Base-by-base conservation (phyloP, 495 filamentous ascomycete genomes). In the Annulohypoxylon moriforme region DNA sequence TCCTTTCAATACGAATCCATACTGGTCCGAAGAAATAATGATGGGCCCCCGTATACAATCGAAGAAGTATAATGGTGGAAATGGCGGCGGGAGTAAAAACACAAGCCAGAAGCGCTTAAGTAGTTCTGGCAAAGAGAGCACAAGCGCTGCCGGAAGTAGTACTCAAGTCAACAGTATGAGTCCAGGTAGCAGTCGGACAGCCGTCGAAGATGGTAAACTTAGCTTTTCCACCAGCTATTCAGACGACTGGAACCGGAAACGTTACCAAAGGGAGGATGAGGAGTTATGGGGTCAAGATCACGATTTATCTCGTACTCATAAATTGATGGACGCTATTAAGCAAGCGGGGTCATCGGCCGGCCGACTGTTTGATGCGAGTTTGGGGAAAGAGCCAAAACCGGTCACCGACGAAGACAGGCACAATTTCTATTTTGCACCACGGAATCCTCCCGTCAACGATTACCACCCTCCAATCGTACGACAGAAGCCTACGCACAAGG, bases 381-480 rank as follows among this genome's bases (percentile, higher is more conserved):
- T 85, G 18, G 77, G 77, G 18, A 75, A 77, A 47, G 81, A 83
- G 36, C 57, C 67, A 24, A 81, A 78, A 60, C 62, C 66, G 7
- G 76, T 84, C 11, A 83, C 81, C 6, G 80, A 83, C 11, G 79
- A 82, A 58, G 81, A 83, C 27, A 76, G 83, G 0, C 75, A 79
- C 64, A 81, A 78, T 63, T 85, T 81, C 75, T 94, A 94, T 77
- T 89, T 88, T 63, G 82, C 84, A 56, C 86, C 89, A n/a, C 83
- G 85, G 25, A 92, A 91, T 64, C 93, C 93, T 11, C 90, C 92
- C 9, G 89, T 97, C 68, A 96, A 96, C 77, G 93, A 96, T 68
- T 85, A 92, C 33, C 93, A 96, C 74, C 93, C 94, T 9, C 93
- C 94, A 9, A 90, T 95, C 58, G 93, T 96, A 56, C 92, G 92